Conservation (phyloP, 2,329 filamentous ascomycete genomes). For the Thielaviopsis musarum region DNA sequence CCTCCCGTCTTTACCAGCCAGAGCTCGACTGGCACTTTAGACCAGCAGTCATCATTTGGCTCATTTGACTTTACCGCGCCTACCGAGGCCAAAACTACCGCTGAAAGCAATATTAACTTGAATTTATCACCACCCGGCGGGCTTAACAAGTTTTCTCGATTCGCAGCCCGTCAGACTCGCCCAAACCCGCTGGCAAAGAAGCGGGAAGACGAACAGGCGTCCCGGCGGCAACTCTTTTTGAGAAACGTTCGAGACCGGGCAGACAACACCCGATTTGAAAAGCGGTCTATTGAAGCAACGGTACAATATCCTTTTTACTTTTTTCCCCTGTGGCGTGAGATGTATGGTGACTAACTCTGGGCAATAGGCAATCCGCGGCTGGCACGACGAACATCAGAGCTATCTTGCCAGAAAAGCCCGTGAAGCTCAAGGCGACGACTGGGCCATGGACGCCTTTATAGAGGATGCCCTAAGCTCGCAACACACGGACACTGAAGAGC, state of each 20-base stretch:
- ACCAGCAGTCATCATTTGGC: not conserved
- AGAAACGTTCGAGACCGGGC: constrained; percentile 45
- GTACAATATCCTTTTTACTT: constrained; percentile 15
- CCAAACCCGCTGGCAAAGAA: constrained; percentile 45
- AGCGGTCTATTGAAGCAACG: constrained; percentile 44
- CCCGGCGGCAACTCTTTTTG: constrained; percentile 50
- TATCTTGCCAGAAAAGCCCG: constrained; percentile 11
- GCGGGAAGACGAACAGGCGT: constrained; percentile 45
- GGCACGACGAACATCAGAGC: constrained; percentile 13
- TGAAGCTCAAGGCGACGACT: constrained; percentile 6
- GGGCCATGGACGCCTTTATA: constrained; percentile 9
- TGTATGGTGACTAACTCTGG: not conserved
- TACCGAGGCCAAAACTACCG: not conserved
- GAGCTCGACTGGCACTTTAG: constrained; percentile 15
- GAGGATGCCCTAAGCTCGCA: constrained; percentile 7
- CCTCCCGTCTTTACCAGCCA: constrained; percentile 25
- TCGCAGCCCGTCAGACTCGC: constrained; percentile 37
- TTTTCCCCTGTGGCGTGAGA: too few relatives aligned
- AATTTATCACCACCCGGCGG: constrained; percentile 3
- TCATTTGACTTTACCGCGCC: not conserved
- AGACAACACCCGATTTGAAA: constrained; percentile 42
- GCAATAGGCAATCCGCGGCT: constrained; percentile 5
- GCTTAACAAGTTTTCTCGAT: constrained; percentile 24
- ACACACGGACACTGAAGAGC: constrained; percentile 1
- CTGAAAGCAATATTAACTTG: not conserved